Evolutionary conservation across 164 flowering plant species (phyloP).

Genomic region (Platanus orientalis): DNA sequence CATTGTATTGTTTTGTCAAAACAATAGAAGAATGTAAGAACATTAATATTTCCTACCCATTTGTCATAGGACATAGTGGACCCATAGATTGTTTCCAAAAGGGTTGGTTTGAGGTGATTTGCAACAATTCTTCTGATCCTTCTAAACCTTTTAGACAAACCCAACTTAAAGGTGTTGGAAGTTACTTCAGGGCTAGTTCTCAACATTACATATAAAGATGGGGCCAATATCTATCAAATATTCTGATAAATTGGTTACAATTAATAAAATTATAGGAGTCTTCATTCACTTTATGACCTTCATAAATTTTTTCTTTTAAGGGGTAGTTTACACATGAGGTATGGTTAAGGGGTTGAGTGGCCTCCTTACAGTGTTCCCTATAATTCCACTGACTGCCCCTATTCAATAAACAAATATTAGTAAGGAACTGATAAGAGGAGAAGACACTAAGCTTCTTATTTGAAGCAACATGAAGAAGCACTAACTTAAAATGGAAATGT

Average conservation of each 20-base stretch:
- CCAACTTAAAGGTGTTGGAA: no score
- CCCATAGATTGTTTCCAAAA: no score
- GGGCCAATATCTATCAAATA: conserved; percentile 90
- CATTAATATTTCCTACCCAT: no score
- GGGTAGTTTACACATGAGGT: conserved; percentile 26
- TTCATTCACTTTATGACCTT: conserved; percentile 69
- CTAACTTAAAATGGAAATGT: conserved; percentile 88
- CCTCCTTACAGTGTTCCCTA: conserved; percentile 84
- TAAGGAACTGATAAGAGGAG: conserved; percentile 1
- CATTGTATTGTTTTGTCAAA: no score
- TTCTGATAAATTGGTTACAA: conserved; percentile 61
- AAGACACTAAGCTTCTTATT: no score
- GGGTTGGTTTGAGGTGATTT: no score
- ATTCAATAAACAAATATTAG: conserved; percentile 11
- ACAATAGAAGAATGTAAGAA: no score
- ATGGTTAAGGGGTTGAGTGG: conserved; percentile 50
- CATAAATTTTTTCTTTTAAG: conserved; percentile 55
- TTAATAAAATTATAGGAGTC: conserved; percentile 67
- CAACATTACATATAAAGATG: conserved; percentile 78
- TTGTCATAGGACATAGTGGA: no score
- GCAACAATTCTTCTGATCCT: no score
- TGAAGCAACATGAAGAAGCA: neutral
- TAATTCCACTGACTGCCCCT: conserved; percentile 93
- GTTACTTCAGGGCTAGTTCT: no score
- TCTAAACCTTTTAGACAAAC: no score